These are phyloP conservation scores for Calendula officinalis DNA, from an alignment of 129 eudicot genomes.

Conservation along the genomic window DNA sequence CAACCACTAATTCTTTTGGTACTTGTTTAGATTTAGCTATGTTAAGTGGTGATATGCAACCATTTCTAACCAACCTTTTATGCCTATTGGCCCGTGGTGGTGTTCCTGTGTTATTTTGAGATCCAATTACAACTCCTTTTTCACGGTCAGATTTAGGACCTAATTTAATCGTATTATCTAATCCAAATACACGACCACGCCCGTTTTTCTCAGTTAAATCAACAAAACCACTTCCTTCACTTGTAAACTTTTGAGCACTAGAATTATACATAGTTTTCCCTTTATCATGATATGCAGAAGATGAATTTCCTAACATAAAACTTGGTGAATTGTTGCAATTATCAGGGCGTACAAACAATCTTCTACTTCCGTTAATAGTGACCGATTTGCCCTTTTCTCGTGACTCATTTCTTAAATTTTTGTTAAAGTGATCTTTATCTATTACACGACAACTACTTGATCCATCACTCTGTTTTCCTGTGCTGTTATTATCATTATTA, in stretches of 20 bases:
- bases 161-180: conserved; percentile 21
- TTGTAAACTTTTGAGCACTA: conserved; percentile 26
- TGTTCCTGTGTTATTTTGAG: conserved; percentile 18
- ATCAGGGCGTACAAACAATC: conserved; percentile 28
- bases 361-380: conserved; percentile 26
- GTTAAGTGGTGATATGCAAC: conserved; percentile 75
- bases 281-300: conserved; percentile 33
- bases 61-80: conserved; percentile 66
- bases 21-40: conserved; percentile 52
- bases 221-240: conserved; percentile 27
- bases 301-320: conserved; percentile 22
- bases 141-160: conserved; percentile 30
- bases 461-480: conserved; percentile 24
- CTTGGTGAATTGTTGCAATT: conserved; percentile 14
- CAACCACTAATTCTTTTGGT: conserved; percentile 19
- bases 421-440: conserved; percentile 22
- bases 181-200: conserved; percentile 24
- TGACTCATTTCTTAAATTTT: conserved; percentile 31
- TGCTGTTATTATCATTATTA: conserved; percentile 20
- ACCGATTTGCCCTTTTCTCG: conserved; percentile 34
- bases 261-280: conserved; percentile 35
- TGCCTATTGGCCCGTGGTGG: conserved; percentile 40
- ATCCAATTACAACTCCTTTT: conserved; percentile 26
- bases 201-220: conserved; percentile 42
- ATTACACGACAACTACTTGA: conserved; percentile 29